Evolutionary conservation across 352 stramenopile species (phyloP).

Genomic region (Pythium insidiosum): DNA sequence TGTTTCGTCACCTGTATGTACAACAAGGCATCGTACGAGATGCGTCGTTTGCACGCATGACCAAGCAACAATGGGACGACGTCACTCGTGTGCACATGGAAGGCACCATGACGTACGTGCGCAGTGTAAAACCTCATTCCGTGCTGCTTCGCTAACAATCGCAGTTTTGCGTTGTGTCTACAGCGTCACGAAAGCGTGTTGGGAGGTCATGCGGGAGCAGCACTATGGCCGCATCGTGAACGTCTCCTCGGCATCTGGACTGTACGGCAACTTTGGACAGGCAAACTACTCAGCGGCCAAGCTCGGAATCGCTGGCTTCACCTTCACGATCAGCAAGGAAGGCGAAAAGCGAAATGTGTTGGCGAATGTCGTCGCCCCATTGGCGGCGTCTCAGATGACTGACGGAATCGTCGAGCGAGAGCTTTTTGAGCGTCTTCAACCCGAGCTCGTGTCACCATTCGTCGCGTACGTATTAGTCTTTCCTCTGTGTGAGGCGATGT

Average conservation of each 20-base stretch:
- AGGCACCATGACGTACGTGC: constrained; percentile 67
- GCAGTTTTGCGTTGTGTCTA: too few species aligned
- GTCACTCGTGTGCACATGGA: constrained; percentile 81
- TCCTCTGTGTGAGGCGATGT: too few species aligned
- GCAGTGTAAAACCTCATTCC: too few species aligned
- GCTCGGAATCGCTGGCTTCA: constrained; percentile 89
- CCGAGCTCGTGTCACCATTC: constrained; percentile 73
- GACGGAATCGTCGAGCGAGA: constrained; percentile 58
- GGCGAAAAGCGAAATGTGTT: constrained; percentile 66
- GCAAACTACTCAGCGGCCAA: constrained; percentile 88
- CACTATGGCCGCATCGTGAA: constrained; percentile 85
- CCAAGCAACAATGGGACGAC: constrained; percentile 70
- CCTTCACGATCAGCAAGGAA: constrained; percentile 85
- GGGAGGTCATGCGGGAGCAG: constrained; percentile 70
- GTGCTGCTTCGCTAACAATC: too few species aligned
- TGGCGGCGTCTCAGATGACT: constrained; percentile 83
- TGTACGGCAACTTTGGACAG: constrained; percentile 89
- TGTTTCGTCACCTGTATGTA: too few species aligned
- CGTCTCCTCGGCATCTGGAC: constrained; percentile 65
- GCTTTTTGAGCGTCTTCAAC: constrained; percentile 58
- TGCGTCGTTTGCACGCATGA: constrained; percentile 85
- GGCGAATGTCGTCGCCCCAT: constrained; percentile 74
- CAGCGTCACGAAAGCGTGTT: constrained; percentile 70
- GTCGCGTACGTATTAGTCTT: constrained; percentile 31
- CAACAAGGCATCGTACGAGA: constrained; percentile 85